Base-by-base conservation (phyloP, 2,329 filamentous ascomycete genomes). In the Stachybotrys chartarum region DNA sequence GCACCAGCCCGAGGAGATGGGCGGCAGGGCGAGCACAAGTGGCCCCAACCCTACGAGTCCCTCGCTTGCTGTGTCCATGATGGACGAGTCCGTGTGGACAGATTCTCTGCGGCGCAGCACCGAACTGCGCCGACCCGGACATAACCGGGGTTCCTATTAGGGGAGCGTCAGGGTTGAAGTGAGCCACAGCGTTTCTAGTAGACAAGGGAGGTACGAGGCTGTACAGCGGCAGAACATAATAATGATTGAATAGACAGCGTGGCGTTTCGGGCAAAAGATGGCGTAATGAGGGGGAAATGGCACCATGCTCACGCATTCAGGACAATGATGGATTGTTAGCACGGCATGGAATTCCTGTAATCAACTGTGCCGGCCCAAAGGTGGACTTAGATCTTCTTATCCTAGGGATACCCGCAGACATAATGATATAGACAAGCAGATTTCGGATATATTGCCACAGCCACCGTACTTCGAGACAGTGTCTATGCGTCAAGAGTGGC, bases 21-120 rank as follows among this genome's bases (percentile, higher is more conserved):
- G 82, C 62, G 75, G 86, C 48, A 81, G 85, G 30, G 83, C 81
- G 54, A 91, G 87, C 69, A 14, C 35, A 42, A 42, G 10, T 42
- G 35, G 35, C 35, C 14, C 35, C 35, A 78, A 80, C 6, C 86
- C 50, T 17, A 52, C 50, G 16, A 18, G 18, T 5, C 85, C 87
- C 52, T 82, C 86, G 51, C 87, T 91, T 64, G 88, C 95, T 61
- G 83, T 92, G 69, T 85, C 91, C 61, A 88, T 94, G 67, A 80
- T 97, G 54, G 90, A 94, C 65, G 89, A 93, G 65, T 94, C 90
- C 17, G 87, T 89, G 16, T 97, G 93, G 93, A 90, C 93, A 53
- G 90, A 96, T 73, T 96, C 90, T 76, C 91, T 97, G 60, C 81
- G 91, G 60, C 82, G 91, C 59, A 96, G 91, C 73, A 91, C 94